Evolutionary conservation across 352 stramenopile species (phyloP), one percentile per base, ranked within the genome.

Genomic region (Blastocystis sp.): DNA sequence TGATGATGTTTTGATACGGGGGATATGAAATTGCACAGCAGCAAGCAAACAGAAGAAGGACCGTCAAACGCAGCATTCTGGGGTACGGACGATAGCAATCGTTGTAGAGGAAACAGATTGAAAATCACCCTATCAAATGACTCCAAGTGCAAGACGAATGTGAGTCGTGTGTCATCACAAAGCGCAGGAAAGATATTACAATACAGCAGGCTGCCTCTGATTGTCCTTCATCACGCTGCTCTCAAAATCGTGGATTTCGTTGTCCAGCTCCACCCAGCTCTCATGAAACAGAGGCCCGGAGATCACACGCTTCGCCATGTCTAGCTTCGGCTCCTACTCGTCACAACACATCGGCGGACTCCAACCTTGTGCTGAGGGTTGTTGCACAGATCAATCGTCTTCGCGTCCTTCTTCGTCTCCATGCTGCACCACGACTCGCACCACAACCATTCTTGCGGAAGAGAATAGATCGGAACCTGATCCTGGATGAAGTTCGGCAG

Each of bases 341-440:
- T 82, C 7, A 64, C 6, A 82, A 21, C 4, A 34, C 38, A 21
- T 6, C 48, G 0, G 3, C 3, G 43, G 10, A 82, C 28, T 3
- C 2, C 21, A n/a, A 82, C 74, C 38, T 99, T 99, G 92, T 98
- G 95, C 90, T 98, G 93, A 2, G 97, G 97, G 90, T 99, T 99
- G 92, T 99, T 99, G 92, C 97, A 99, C 76, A 99, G 91, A 91
- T 99, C 97, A 90, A 99, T 99, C 3, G 97, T 99, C 92, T 99
- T 99, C 34, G 97, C 95, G 10, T 92, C 82, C 6, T 87, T 14
- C 63, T 99, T 99, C 19, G 94, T 97, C 80, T 98, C 95, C 74
- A 99, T 96, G 78, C 93, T 98, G 92, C 97, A 99, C 97, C 97
- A 99, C 34, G 94, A 96, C 89, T 99, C 97, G 90, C 97, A 99